Evolutionary conservation across 1,284 basidiomycete genomes (phyloP), one percentile per base, ranked within the genome.

Genomic region (Phellopilus nigrolimitatus): DNA sequence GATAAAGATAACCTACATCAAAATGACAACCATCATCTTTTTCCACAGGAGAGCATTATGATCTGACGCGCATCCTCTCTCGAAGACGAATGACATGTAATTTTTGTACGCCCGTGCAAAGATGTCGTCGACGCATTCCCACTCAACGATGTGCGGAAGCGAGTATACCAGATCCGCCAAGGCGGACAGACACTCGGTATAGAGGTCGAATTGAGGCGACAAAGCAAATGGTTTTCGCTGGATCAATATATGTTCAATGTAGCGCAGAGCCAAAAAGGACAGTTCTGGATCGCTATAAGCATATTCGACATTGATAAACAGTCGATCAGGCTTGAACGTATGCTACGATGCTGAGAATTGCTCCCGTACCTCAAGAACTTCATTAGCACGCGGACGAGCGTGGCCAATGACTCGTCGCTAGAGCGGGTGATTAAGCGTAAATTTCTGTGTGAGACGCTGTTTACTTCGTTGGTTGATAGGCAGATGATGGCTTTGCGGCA

Each of bases 61-160:
- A 3, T 12, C 22, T 13, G 41, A 8, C 10, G 27, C 13, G 8
- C 13, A 3, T 24, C 41, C 41, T 7, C 28, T 13, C 1, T 24
- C 15, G 21, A 24, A 15, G 19, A 43, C 27, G 27, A 27, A 6
- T 12, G 12, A 10, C 24, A 43, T 7, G 21, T 28, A 43, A 12
- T 5, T n/a, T 25, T 43, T 13, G 28, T 24, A 28, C 15, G 41
- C 7, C 4, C 17, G n/a, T 25, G 24, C 24, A 27, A 24, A 43
- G 24, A 43, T 43, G n/a, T 43, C 41, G 28, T 43, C 41, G 15
- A 43, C 28, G 13, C 41, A 43, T 13, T 43, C 41, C 41, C 41
- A 43, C 15, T 43, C 41, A 13, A 43, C 41, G 10, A 43, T 43
- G 22, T 44, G 42, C 9, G 27, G 25, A 5, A 44, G 42, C 4